Evolutionary conservation across 2,329 filamentous ascomycete genomes (phyloP), one percentile per base, ranked within the genome.

Genomic region (Diaporthe sp.): DNA sequence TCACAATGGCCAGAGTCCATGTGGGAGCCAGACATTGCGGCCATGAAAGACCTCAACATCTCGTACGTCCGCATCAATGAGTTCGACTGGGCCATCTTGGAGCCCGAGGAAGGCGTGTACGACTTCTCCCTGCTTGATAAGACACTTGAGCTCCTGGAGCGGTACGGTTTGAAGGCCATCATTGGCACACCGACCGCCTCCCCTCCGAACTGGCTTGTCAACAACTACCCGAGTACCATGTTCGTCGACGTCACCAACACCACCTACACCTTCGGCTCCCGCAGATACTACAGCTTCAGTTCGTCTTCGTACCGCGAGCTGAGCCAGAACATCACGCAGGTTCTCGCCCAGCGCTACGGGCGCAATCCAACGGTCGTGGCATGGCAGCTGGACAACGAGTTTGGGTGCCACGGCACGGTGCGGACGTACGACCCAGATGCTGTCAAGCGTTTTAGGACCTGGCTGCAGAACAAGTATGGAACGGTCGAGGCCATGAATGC

Each of bases 331-430:
- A 79, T 79, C 61, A 79, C 79, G 3, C 59, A 68, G 39, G 77
- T 72, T 39, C 74, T 79, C 22, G 79, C 79, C 15, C 67, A 79
- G 62, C 77, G 77, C 31, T 79, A 79, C 57, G 79, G 79, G 5
- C 73, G 61, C 49, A 62, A 77, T 46, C 57, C 78, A 2, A 74
- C 67, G 25, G 76, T 79, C 3, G 76, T 75, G 8, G 79, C 61
- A 2, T 79, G 78, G 79, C 79, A 79, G 68, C 72, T 79, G n/a
- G 79, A 79, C 73, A 79, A 79, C 49, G 79, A 79, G 49, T 77
- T 79, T 34, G 79, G 79, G 49, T 79, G 78, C 46, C 79, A 79
- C 69, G 53, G 70, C 46, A 79, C 78, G 3, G 75, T 76, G 25
- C 74, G 77, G 4, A 77, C 76, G 19, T 79, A 79, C 39, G 78